phyloP scores from a whole-genome alignment of 1,284 basidiomycete genomes.

The Chiua sp. region DNA sequence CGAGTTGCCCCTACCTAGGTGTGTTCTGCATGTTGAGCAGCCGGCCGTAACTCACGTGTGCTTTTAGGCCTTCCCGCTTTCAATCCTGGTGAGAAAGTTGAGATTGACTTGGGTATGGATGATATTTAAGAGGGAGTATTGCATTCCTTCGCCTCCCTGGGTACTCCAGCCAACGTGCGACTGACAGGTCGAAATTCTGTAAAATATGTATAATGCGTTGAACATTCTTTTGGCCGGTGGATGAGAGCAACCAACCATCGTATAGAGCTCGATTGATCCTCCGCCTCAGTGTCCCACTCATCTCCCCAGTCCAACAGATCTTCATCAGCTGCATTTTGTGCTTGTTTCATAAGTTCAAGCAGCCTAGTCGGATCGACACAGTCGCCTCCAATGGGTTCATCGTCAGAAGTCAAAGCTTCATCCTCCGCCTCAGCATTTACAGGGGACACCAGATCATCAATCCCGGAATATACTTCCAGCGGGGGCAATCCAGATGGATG shows the following conservation, averaged over 20 bases:
- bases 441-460: constrained; percentile 44
- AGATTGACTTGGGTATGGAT: constrained; percentile 86
- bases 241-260: neutral
- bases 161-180: constrained; percentile 64
- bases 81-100: constrained; percentile 97
- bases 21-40: constrained; percentile 37
- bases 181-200: neutral
- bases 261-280: constrained; percentile 5
- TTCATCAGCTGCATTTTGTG: constrained; percentile 46
- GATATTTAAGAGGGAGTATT: constrained; percentile 64
- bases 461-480: constrained; percentile 61
- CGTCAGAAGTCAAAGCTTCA: constrained; percentile 34
- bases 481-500: constrained; percentile 48
- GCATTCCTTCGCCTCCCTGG: neutral
- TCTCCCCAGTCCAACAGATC: constrained; percentile 70
- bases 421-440: constrained; percentile 33
- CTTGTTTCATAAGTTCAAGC: constrained; percentile 55
- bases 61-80: constrained; percentile 89
- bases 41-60: constrained; percentile 8
- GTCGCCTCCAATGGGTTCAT: constrained; percentile 36
- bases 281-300: constrained; percentile 45
- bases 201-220: constrained; percentile 7
- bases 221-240: neutral
- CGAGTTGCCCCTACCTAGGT: constrained; percentile 96
- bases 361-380: constrained; percentile 55